Conservation (phyloP, 305 asterid genomes). For the Ajuga reptans region DNA sequence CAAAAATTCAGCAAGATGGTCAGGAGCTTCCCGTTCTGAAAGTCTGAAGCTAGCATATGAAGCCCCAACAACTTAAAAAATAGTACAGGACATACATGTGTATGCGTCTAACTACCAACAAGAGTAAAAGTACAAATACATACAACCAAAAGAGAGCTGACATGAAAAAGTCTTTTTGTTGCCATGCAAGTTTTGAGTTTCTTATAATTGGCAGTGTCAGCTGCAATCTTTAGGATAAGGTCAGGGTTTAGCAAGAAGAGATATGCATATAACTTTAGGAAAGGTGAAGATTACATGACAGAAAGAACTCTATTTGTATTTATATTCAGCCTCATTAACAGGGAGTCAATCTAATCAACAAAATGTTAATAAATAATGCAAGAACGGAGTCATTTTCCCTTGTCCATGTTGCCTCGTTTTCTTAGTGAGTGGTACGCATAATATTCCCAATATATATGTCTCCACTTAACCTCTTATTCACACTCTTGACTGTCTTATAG, state of each 20-base stretch:
- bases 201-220: background rate
- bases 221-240: background rate
- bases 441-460: background rate
- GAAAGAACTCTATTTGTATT: background rate
- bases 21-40: conserved; percentile 6
- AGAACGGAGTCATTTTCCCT: background rate
- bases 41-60: conserved; percentile 9
- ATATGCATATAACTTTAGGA: background rate
- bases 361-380: background rate
- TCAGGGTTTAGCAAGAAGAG: background rate
- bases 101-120: background rate
- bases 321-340: background rate
- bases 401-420: background rate
- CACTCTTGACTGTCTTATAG: too few relatives aligned
- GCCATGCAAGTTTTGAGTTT: background rate
- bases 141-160: background rate
- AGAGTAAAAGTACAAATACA: background rate
- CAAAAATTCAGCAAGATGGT: background rate
- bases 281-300: background rate
- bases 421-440: background rate
- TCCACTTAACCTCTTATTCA: too few relatives aligned
- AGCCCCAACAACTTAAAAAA: background rate
- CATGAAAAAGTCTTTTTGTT: background rate
- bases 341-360: background rate
- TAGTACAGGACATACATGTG: background rate